These are phyloP conservation scores for Cystobasidium tubakii DNA, from an alignment of 768 basidiomycete species.

Conservation along the genomic window DNA sequence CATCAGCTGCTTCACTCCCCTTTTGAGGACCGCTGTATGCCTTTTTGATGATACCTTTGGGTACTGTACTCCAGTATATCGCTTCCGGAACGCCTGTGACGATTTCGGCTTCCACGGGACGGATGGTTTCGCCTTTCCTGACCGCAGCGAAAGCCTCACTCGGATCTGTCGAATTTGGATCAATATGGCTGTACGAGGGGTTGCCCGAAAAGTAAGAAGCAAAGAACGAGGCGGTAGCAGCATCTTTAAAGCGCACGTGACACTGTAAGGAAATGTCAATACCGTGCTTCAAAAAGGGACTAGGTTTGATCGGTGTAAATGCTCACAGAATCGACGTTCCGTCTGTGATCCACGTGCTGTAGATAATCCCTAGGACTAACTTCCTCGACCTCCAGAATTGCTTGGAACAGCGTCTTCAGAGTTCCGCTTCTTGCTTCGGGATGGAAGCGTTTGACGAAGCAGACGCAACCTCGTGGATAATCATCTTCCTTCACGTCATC, in stretches of 20 bases:
- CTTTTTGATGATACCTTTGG: not conserved
- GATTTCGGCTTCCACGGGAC: conserved; percentile 21
- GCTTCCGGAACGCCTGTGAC: conserved; percentile 19
- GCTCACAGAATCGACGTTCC: conserved; percentile 31
- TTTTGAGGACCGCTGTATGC: not conserved
- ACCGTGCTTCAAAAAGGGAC: too few species aligned
- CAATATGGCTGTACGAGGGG: not conserved
- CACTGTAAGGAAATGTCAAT: conserved; percentile 18
- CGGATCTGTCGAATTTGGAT: conserved; percentile 16
- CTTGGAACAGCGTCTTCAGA: conserved; percentile 14
- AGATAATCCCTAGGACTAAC: conserved; percentile 13
- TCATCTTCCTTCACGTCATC: conserved; percentile 1
- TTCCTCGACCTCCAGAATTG: conserved; percentile 27
- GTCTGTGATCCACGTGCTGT: conserved; percentile 23
- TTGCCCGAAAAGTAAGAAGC: conserved; percentile 23
- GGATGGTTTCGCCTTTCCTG: not conserved
- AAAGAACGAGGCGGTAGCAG: conserved; percentile 31
- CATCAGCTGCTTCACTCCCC: not conserved
- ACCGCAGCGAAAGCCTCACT: conserved; percentile 6
- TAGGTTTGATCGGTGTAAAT: too few species aligned
- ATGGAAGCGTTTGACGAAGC: conserved; percentile 30
- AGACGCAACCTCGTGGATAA: conserved; percentile 29
- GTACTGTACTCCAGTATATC: conserved; percentile 33
- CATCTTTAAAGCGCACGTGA: conserved; percentile 27
- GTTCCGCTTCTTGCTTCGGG: not conserved